phyloP scores from a whole-genome alignment of 306 rosid genomes.

The Castanea crenata region DNA sequence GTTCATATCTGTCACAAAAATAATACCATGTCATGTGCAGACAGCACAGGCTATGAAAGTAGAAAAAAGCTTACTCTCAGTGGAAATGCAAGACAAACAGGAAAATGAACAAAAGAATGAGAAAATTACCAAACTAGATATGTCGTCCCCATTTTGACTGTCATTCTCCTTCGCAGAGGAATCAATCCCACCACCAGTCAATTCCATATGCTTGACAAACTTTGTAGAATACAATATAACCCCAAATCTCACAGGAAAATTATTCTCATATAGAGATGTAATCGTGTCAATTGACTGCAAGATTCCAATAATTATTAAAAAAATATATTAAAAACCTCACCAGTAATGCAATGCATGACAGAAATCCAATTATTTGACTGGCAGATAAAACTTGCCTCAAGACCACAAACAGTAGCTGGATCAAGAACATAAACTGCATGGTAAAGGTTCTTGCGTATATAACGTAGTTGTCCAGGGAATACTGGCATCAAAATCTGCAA shows the following conservation, averaged over 20 bases:
- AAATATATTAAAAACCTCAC: constrained; percentile 19
- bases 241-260: constrained; percentile 85
- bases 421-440: constrained; percentile 87
- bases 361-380: constrained; percentile 11
- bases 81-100: background rate
- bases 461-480: constrained; percentile 94
- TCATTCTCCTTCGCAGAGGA: constrained; percentile 36
- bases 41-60: background rate
- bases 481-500: constrained; percentile 92
- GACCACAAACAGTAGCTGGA: constrained; percentile 79
- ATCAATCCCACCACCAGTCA: constrained; percentile 17
- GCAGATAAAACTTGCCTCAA: constrained; percentile 67
- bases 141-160: constrained; percentile 55
- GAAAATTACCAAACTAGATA: constrained; percentile 64
- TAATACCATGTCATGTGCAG: background rate
- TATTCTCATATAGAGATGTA: constrained; percentile 68
- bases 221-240: constrained; percentile 84
- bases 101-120: constrained; percentile 17
- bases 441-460: constrained; percentile 91
- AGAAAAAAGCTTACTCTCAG: background rate
- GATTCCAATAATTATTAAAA: constrained; percentile 25
- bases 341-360: constrained; percentile 19
- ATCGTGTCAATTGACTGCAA: constrained; percentile 85
- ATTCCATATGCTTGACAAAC: constrained; percentile 55
- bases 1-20: background rate